Conservation (phyloP, 2,329 filamentous ascomycete species). For the Ceratocystis cacaofunesta region DNA sequence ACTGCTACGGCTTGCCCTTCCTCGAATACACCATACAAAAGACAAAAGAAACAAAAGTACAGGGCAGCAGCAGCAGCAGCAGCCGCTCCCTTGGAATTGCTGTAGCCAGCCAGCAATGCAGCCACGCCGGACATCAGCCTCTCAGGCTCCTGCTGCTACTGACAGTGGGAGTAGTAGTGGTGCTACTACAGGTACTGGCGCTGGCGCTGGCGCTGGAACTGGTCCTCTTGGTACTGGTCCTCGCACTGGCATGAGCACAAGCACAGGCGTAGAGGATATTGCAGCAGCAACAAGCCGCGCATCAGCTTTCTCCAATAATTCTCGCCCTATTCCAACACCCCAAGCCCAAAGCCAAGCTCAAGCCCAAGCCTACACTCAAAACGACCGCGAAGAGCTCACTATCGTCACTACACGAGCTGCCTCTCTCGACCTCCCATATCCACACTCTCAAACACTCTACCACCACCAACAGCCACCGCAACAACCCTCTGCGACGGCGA, state of each 20-base stretch:
- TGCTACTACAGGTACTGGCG: not conserved
- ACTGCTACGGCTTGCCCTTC: not conserved
- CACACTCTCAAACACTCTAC: constrained; percentile 6
- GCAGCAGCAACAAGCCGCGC: constrained; percentile 17
- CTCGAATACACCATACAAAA: constrained; percentile 17
- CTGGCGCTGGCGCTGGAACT: constrained; percentile 18
- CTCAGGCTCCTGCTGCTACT: constrained; percentile 33
- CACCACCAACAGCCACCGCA: constrained; percentile 21
- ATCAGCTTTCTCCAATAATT: constrained; percentile 21
- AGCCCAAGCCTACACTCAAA: constrained; percentile 51
- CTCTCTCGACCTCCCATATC: constrained; percentile 15
- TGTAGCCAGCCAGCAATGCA: constrained; percentile 21
- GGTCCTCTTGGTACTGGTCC: not conserved
- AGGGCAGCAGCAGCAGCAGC: constrained; percentile 7
- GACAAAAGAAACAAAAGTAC: constrained; percentile 3
- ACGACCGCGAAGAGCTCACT: constrained; percentile 58
- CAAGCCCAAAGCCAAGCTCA: constrained; percentile 42
- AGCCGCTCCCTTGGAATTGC: constrained; percentile 21
- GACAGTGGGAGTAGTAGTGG: not conserved
- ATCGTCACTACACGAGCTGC: constrained; percentile 40
- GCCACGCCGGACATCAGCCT: constrained; percentile 27
- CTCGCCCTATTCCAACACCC: constrained; percentile 20
- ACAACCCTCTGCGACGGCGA: not conserved
- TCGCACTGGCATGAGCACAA: not conserved
- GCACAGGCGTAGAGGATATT: constrained; percentile 21